A percentile compares a stretch with the other conserved stretches of the same genome.
Conservation (phyloP, 2,329 filamentous ascomycete species). For the Fusarium sp. region DNA sequence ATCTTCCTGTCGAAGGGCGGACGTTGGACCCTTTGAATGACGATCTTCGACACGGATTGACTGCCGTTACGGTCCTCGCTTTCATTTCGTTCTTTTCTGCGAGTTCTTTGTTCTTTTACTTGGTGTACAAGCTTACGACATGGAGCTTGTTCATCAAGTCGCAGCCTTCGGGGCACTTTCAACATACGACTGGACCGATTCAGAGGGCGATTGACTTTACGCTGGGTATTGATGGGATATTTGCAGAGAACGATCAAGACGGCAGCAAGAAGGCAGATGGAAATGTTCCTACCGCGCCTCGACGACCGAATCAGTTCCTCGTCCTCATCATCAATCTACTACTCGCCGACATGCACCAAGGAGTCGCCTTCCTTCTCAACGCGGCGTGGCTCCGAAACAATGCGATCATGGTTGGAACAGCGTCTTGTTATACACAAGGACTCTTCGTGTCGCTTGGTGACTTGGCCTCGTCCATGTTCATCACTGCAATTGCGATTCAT, state of each 20-base stretch:
- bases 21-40: constrained; percentile 38
- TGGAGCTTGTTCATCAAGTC: constrained; percentile 42
- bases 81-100: constrained; percentile 46
- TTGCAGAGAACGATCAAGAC: constrained; percentile 25
- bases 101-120: constrained; percentile 43
- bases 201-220: constrained; percentile 47
- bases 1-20: constrained; percentile 31
- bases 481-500: constrained; percentile 71
- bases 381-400: constrained; percentile 65
- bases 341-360: constrained; percentile 73
- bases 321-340: constrained; percentile 76
- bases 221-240: constrained; percentile 49
- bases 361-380: constrained; percentile 70
- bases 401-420: constrained; percentile 61
- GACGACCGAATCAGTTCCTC: constrained; percentile 71
- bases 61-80: constrained; percentile 44
- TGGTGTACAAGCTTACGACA: constrained; percentile 44
- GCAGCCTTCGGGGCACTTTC: neutral
- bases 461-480: constrained; percentile 72
- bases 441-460: constrained; percentile 74
- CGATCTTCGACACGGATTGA: constrained; percentile 41
- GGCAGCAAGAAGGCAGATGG: neutral
- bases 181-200: constrained; percentile 12
- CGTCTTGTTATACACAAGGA: constrained; percentile 71
- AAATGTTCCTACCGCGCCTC: constrained; percentile 15